Base-by-base conservation (phyloP, 2,329 filamentous ascomycete species). In the Fusarium subglutinans region DNA sequence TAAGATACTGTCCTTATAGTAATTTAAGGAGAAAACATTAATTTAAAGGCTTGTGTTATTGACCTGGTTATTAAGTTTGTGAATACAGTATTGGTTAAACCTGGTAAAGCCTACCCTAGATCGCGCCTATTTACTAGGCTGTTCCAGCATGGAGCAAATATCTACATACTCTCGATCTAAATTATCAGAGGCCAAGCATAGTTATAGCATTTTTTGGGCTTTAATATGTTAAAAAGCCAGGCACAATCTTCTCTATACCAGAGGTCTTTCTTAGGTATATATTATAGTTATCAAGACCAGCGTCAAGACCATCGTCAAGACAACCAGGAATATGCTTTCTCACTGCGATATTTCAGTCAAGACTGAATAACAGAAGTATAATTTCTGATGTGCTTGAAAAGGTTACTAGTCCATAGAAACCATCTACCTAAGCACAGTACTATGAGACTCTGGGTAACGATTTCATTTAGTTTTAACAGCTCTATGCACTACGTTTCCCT, bases 311-410 rank as follows among this genome's bases (percentile, higher is more conserved):
- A 12, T 1, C 8, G 22, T 22, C 7, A 12, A 9, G 10, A 50
- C 10, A 50, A 5, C 20, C 0, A 3, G 20, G 10, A 5, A 5
- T 0, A 30, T 3, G 20, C 15, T 30, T 3, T 22, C 2, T 30
- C 1, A 50, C 4, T 6, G 0, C 8, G 17, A 0, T 2, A 50
- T 22, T 11, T 15, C 1, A 48, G 0, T 17, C 0, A 6, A 33
- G 11, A n/a, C 18, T 15, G 0, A 9, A 5, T n/a, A 13, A 17
- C 14, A n/a, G 10, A 50, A 30, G 20, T 8, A 7, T 9, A 22
- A 14, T n/a, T 50, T 3, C 20, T 50, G 1, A 9, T 15, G 4
- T 18, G 22, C 4, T 30, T 30, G 1, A 4, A 6, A n/a, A 50
- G 10, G 3, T 13, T n/a, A 6, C 22, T 4, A 3, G 10, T 30